Evolutionary conservation across 345 rosid species (phyloP).

Genomic region (Eutrema yunnanense): DNA sequence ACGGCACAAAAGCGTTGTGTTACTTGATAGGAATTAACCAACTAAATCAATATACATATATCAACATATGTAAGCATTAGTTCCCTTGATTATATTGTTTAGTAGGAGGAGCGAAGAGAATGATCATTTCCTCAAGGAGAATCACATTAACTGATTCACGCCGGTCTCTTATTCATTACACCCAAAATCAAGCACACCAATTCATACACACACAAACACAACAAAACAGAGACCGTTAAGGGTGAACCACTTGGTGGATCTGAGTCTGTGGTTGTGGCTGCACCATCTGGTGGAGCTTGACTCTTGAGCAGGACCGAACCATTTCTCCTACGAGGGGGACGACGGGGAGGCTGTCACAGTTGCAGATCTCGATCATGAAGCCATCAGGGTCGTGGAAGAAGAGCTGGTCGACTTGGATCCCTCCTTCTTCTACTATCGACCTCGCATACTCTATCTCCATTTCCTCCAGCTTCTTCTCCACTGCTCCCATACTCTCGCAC

Average conservation of each 20-base stretch:
- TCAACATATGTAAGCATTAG: background rate
- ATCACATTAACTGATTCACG: constrained; percentile 18
- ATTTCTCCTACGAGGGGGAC: constrained; percentile 46
- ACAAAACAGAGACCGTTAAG: background rate
- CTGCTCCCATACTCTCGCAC: constrained; percentile 65
- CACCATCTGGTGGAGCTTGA: constrained; percentile 23
- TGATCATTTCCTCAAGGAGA: constrained; percentile 10
- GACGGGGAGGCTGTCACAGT: constrained; percentile 66
- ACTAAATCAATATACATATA: background rate
- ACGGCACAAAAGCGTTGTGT: background rate
- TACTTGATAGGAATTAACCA: background rate
- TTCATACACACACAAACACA: background rate
- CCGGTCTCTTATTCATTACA: constrained; percentile 12
- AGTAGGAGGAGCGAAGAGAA: background rate
- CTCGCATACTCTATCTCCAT: constrained; percentile 49
- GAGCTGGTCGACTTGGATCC: constrained; percentile 62
- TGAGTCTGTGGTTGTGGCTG: constrained; percentile 19
- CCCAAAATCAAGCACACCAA: background rate
- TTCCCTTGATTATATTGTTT: background rate
- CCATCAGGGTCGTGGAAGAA: constrained; percentile 87
- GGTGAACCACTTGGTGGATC: constrained; percentile 20
- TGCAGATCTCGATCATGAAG: constrained; percentile 77
- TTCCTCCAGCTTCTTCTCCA: constrained; percentile 61
- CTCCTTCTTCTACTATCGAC: constrained; percentile 60
- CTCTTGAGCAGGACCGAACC: constrained; percentile 35